Conservation (phyloP, 2,329 filamentous ascomycete species). For the Ilyonectria sp. region DNA sequence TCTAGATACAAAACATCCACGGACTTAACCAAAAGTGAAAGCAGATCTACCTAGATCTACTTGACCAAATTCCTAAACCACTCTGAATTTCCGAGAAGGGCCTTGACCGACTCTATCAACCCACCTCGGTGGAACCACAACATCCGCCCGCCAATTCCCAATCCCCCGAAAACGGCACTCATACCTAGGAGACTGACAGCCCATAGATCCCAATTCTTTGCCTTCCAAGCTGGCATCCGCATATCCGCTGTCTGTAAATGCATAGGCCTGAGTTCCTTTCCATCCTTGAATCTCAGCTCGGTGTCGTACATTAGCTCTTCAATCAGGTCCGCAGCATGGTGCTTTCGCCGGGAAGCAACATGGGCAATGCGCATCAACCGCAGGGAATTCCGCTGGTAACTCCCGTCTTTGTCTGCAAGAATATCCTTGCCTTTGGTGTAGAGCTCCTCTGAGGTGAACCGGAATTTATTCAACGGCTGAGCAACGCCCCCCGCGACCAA, state of each 20-base stretch:
- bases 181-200: slow-evolving; percentile 19
- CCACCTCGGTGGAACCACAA: slow-evolving; percentile 10
- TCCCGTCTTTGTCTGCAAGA: slow-evolving; percentile 47
- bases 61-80: slow-evolving; percentile 8
- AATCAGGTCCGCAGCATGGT: slow-evolving; percentile 56
- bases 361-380: slow-evolving; percentile 55
- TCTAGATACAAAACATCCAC: not conserved
- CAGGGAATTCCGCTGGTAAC: slow-evolving; percentile 47
- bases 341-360: slow-evolving; percentile 53
- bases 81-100: not conserved
- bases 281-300: slow-evolving; percentile 29
- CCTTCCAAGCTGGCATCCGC: slow-evolving; percentile 54
- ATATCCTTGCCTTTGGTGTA: slow-evolving; percentile 44
- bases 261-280: slow-evolving; percentile 47
- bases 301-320: slow-evolving; percentile 57
- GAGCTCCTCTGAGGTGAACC: slow-evolving; percentile 51
- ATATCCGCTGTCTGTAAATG: slow-evolving; percentile 58
- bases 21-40: not conserved
- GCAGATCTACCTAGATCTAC: not conserved
- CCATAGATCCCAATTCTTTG: slow-evolving; percentile 52
- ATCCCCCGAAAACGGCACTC: slow-evolving; percentile 5
- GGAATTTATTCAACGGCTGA: slow-evolving; percentile 52
- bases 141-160: slow-evolving; percentile 10
- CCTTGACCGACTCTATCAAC: not conserved
- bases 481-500: slow-evolving; percentile 51